These are phyloP conservation scores for Trichocomaceae sp. DNA, from an alignment of 2,329 filamentous ascomycete species.

Conservation along the genomic window DNA sequence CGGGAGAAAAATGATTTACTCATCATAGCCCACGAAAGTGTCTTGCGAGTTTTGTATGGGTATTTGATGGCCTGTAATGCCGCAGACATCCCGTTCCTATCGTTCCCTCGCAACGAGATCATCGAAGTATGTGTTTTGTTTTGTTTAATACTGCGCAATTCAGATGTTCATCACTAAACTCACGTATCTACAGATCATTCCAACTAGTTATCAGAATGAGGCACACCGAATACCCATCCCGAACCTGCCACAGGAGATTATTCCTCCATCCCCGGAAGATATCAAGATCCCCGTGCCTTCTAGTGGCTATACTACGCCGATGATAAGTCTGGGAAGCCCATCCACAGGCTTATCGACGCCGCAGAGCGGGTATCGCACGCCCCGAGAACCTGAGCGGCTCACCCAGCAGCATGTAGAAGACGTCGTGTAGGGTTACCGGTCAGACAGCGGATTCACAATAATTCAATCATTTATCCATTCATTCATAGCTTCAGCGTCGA, in stretches of 20 bases:
- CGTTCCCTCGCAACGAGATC: slow-evolving; percentile 93
- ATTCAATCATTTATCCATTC: neutral
- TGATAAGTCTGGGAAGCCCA: slow-evolving; percentile 36
- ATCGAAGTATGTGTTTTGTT: slow-evolving; percentile 64
- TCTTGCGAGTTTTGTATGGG: slow-evolving; percentile 92
- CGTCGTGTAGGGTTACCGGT: slow-evolving; percentile 19
- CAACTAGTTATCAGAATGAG: slow-evolving; percentile 94
- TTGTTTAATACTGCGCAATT: neutral
- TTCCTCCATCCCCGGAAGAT: slow-evolving; percentile 73
- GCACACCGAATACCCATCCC: slow-evolving; percentile 86
- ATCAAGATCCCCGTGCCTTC: slow-evolving; percentile 69
- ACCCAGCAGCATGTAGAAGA: slow-evolving; percentile 41
- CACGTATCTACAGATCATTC: slow-evolving; percentile 63
- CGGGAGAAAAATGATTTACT: slow-evolving; percentile 95
- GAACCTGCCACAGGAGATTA: slow-evolving; percentile 55
- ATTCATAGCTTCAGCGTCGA: neutral
- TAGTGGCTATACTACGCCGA: slow-evolving; percentile 43
- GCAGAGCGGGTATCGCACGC: slow-evolving; percentile 36
- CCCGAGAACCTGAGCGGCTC: slow-evolving; percentile 39
- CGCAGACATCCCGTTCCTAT: slow-evolving; percentile 83
- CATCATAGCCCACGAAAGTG: slow-evolving; percentile 95
- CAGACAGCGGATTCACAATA: neutral
- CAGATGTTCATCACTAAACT: slow-evolving; percentile 15
- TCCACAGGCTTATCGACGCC: slow-evolving; percentile 37
- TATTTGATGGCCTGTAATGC: slow-evolving; percentile 99